Percentiles rank a stretch among this genome's conserved stretches.
Evolutionary conservation across 2,329 filamentous ascomycete species (phyloP).

Genomic region (Colletotrichum liaoningense): DNA sequence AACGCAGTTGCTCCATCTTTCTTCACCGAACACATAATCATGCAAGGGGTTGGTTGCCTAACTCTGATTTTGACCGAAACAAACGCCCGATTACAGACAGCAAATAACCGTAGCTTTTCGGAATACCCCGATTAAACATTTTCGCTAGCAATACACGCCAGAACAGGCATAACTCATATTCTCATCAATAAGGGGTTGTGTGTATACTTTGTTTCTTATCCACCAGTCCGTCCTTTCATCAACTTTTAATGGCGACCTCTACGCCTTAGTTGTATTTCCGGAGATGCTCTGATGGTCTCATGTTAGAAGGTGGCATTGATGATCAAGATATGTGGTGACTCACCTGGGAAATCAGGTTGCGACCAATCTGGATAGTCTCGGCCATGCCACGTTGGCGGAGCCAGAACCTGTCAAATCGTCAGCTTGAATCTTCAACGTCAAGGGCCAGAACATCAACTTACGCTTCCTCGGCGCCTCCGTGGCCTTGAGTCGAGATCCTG

Average conservation of each 20-base stretch:
- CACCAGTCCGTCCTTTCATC: background rate
- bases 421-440: background rate
- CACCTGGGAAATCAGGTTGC: slow-evolving; percentile 63
- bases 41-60: background rate
- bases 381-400: slow-evolving; percentile 67
- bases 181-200: background rate
- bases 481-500: slow-evolving; percentile 59
- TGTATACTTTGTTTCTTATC: background rate
- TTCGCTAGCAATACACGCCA: slow-evolving; percentile 9
- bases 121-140: background rate
- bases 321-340: slow-evolving; percentile 4
- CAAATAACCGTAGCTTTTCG: background rate
- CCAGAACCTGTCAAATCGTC: slow-evolving; percentile 64
- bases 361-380: slow-evolving; percentile 69
- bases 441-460: slow-evolving; percentile 45
- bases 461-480: slow-evolving; percentile 63
- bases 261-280: slow-evolving; percentile 31
- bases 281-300: slow-evolving; percentile 13
- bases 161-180: background rate
- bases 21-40: background rate
- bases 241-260: background rate
- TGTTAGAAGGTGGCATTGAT: background rate
- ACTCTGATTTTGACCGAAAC: background rate
- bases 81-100: background rate
- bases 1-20: background rate